These are phyloP conservation scores for Albifimbria verrucaria DNA, from an alignment of 2,329 filamentous ascomycete genomes.

Conservation along the genomic window DNA sequence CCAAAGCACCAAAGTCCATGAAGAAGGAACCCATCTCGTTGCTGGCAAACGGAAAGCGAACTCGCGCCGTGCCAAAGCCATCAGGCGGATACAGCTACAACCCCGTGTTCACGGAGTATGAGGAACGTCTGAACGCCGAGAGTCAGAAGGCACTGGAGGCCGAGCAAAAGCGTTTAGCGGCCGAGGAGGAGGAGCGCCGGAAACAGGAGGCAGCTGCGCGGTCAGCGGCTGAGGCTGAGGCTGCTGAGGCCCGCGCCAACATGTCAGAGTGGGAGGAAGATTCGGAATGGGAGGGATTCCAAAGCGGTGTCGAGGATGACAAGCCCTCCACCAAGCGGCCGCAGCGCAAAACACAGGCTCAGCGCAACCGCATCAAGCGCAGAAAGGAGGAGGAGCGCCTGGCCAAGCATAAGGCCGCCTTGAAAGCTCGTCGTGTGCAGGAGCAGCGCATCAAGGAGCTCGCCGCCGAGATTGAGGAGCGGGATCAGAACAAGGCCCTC, in stretches of 20 bases:
- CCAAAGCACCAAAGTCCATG: slow-evolving; percentile 71
- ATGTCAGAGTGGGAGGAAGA: slow-evolving; percentile 78
- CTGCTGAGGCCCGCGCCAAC: slow-evolving; percentile 63
- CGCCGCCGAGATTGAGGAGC: slow-evolving; percentile 57
- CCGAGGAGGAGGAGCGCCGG: slow-evolving; percentile 63
- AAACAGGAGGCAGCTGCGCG: slow-evolving; percentile 64
- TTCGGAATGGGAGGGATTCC: slow-evolving; percentile 85
- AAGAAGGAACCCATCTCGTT: slow-evolving; percentile 77
- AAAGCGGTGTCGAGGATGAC: slow-evolving; percentile 73
- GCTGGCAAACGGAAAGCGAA: slow-evolving; percentile 73
- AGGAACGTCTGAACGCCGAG: slow-evolving; percentile 69
- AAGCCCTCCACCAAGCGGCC: slow-evolving; percentile 65
- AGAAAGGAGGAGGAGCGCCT: slow-evolving; percentile 83
- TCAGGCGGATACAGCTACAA: slow-evolving; percentile 89
- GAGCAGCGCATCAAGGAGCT: slow-evolving; percentile 69
- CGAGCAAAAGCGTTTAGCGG: slow-evolving; percentile 70
- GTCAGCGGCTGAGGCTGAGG: slow-evolving; percentile 72
- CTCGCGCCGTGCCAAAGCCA: slow-evolving; percentile 77
- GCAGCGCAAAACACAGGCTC: slow-evolving; percentile 78
- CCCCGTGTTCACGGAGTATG: slow-evolving; percentile 82
- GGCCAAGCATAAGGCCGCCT: slow-evolving; percentile 70
- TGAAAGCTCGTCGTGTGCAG: slow-evolving; percentile 71
- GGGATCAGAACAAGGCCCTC: slow-evolving; percentile 48
- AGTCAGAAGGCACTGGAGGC: slow-evolving; percentile 75
- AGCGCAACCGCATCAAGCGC: slow-evolving; percentile 84